Evolutionary conservation across 2,329 filamentous ascomycete genomes (phyloP), one percentile per base, ranked within the genome.

Genomic region (Pseudopithomyces maydicus): DNA sequence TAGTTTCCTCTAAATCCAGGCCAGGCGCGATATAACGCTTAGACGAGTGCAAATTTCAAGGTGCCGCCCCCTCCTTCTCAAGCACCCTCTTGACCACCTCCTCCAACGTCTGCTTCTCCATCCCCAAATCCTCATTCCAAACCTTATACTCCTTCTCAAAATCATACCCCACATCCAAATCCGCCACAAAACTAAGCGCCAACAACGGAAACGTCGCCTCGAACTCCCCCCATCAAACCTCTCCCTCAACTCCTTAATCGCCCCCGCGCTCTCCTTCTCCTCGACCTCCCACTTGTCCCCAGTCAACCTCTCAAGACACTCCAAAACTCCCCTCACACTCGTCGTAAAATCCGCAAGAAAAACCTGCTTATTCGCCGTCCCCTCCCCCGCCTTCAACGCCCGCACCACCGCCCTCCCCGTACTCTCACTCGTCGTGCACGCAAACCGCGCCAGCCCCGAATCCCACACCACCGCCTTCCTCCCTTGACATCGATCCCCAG

Each of bases 301-400:
- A 3, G 41, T 58, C 29, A 59, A 48, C 35, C 23, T 54, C 44
- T 70, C 67, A 10, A 68, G n/a, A 20, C 38, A 52, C 1, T 45
- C 54, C 0, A 72, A 38, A 15, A 71, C 60, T 7, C 63, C 58
- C 7, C 54, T 43, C 5, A 53, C 32, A 8, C 48, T 58, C 6
- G 55, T 57, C n/a, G 52, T 43, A 38, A 71, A 69, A 49, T 70
- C 68, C 6, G 43, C 50, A 1, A 70, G 56, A 52, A 61, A 71
- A 12, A 72, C 52, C 36, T 70, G 65, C 45, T 55, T 59, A 29
- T 72, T 70, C 5, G 52, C 61, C 1, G 66, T 63, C 11, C 43
- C 11, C 0, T 51, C 55, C 0, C 55, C 49, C 2, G 58, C 10
- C 1, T 55, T 35, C 17, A 72, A 54, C 2, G 47, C 42, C 3